Conservation (phyloP, 2,329 filamentous ascomycete species). For the Fusarium scirpi region DNA sequence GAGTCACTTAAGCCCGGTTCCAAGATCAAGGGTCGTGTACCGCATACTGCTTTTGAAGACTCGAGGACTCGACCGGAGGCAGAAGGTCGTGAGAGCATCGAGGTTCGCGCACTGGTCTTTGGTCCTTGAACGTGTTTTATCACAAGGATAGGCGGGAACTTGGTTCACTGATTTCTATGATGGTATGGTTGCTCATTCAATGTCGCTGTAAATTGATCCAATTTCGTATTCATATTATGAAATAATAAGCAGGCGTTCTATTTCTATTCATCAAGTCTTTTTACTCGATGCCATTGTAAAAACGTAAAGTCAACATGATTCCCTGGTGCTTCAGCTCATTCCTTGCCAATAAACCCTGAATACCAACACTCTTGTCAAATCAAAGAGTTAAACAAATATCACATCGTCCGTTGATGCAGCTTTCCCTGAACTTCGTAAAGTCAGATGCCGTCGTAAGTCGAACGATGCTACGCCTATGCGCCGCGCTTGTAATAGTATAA, state of each 20-base stretch:
- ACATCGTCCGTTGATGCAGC: slow-evolving; percentile 15
- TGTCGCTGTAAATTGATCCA: not conserved
- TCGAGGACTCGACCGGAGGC: slow-evolving; percentile 77
- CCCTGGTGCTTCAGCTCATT: slow-evolving; percentile 10
- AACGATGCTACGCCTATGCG: slow-evolving; percentile 43
- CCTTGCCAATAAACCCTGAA: slow-evolving; percentile 8
- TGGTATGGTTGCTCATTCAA: not conserved
- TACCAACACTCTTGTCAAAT: slow-evolving; percentile 18
- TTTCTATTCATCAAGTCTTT: slow-evolving; percentile 36
- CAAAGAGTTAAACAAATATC: slow-evolving; percentile 26
- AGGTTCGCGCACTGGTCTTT: slow-evolving; percentile 88
- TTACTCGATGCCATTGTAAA: slow-evolving; percentile 15
- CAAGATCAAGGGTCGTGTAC: slow-evolving; percentile 67
- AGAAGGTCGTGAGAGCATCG: slow-evolving; percentile 85
- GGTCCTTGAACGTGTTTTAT: slow-evolving; percentile 59
- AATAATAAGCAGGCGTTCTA: slow-evolving; percentile 35
- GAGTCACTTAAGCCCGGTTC: slow-evolving; percentile 63
- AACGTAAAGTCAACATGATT: slow-evolving; percentile 17
- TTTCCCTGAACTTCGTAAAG: slow-evolving; percentile 15
- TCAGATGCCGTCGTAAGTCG: slow-evolving; percentile 26
- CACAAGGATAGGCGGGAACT: not conserved
- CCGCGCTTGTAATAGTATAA: slow-evolving; percentile 49
- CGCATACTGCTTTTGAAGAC: slow-evolving; percentile 85
- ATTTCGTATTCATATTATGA: slow-evolving; percentile 7
- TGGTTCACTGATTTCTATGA: not conserved